Evolutionary conservation across 306 rosid genomes (phyloP).

Genomic region (Astragalus glycyphyllos): DNA sequence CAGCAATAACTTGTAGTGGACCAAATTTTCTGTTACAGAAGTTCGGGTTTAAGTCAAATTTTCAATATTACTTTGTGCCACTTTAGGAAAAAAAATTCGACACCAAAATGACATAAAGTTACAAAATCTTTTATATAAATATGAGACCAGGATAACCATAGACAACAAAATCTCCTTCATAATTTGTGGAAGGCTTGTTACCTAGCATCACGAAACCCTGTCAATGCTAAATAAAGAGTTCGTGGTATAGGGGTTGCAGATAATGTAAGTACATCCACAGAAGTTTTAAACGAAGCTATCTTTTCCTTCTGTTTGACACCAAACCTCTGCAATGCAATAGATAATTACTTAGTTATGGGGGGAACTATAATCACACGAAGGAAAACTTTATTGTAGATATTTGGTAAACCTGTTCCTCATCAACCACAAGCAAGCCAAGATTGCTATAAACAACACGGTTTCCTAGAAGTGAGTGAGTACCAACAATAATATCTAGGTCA

Average conservation of each 20-base stretch:
- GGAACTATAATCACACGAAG: constrained; percentile 35
- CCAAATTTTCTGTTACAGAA: constrained; percentile 1
- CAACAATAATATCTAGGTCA: constrained; percentile 78
- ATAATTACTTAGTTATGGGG: constrained; percentile 26
- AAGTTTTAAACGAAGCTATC: constrained; percentile 93
- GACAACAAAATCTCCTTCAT: constrained; percentile 7
- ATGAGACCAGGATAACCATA: constrained; percentile 12
- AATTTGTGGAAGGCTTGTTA: constrained; percentile 49
- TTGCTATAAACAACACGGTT: constrained; percentile 85
- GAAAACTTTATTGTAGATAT: constrained; percentile 42
- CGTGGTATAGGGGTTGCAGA: constrained; percentile 98
- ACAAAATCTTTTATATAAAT: constrained; percentile 8
- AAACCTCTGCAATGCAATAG: constrained; percentile 74
- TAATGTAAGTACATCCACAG: constrained; percentile 89
- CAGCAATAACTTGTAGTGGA: constrained; percentile 7
- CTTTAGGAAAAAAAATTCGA: neutral
- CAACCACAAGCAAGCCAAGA: constrained; percentile 92
- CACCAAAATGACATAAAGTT: constrained; percentile 16
- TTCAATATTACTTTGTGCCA: constrained; percentile 1
- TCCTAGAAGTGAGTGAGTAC: constrained; percentile 98
- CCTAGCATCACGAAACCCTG: constrained; percentile 99
- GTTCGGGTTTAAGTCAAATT: constrained; percentile 25
- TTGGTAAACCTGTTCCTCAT: constrained; percentile 88
- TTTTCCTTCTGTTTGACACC: constrained; percentile 98
- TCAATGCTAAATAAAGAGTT: constrained; percentile 93